Conservation (phyloP, 2,329 filamentous ascomycete species). For the Tolypocladium amazonense region DNA sequence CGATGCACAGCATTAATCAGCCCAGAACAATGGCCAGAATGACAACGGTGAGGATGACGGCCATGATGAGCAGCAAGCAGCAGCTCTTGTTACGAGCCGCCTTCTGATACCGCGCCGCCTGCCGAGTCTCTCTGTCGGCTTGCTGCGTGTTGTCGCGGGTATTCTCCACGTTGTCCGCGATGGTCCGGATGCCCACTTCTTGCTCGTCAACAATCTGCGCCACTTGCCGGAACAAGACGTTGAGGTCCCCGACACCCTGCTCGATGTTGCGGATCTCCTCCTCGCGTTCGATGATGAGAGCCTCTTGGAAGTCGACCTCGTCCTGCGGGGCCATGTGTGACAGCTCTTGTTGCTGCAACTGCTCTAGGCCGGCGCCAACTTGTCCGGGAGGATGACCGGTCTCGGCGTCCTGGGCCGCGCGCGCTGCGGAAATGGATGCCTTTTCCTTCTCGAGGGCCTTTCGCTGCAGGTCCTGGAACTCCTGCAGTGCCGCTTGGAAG, state of each 20-base stretch:
- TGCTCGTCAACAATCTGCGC: conserved; percentile 94
- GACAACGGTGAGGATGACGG: conserved; percentile 81
- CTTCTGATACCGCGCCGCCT: conserved; percentile 87
- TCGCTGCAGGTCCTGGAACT: conserved; percentile 89
- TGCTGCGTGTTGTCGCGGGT: conserved; percentile 73
- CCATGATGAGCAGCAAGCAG: conserved; percentile 78
- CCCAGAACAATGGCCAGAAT: conserved; percentile 77
- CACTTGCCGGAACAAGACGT: conserved; percentile 96
- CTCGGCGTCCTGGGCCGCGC: conserved; percentile 62
- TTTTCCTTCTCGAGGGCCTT: conserved; percentile 87
- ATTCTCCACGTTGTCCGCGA: conserved; percentile 78
- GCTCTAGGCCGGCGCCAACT: conserved; percentile 28
- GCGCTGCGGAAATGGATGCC: conserved; percentile 72
- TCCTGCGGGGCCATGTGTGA: conserved; percentile 77
- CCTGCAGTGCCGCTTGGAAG: conserved; percentile 77
- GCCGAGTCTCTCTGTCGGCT: conserved; percentile 75
- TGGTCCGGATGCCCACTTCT: conserved; percentile 75
- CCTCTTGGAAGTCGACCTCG: conserved; percentile 96
- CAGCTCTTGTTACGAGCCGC: conserved; percentile 91
- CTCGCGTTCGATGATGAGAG: conserved; percentile 90
- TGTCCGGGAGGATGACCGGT: conserved; percentile 20
- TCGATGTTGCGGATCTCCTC: conserved; percentile 96
- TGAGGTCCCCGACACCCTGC: conserved; percentile 88
- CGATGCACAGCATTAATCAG: conserved; percentile 24
- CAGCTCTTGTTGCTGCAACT: conserved; percentile 59